phyloP scores from a whole-genome alignment of 1,284 basidiomycete genomes.

The Schizopora paradoxa region DNA sequence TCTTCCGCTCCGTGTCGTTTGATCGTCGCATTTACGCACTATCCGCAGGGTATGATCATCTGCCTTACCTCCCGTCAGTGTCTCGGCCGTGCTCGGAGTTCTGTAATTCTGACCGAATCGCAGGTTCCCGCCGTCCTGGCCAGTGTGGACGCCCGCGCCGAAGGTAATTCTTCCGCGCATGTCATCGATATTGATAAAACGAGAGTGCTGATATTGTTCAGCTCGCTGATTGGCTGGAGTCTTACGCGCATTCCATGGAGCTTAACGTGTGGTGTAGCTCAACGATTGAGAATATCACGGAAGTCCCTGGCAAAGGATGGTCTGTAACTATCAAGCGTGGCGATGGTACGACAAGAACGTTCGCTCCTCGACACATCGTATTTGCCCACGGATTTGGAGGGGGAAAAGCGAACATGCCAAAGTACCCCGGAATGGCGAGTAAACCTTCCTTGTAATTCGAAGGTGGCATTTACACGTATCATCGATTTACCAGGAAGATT shows the following conservation, averaged over 20 bases:
- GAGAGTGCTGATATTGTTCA: constrained; percentile 23
- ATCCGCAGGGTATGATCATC: constrained; percentile 19
- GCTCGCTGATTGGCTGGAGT: constrained; percentile 67
- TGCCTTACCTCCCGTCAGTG: constrained; percentile 26
- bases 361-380: constrained; percentile 54
- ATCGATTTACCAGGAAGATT: constrained; percentile 31
- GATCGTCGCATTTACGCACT: no score
- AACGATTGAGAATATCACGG: constrained; percentile 38
- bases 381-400: constrained; percentile 58
- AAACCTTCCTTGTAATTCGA: not conserved
- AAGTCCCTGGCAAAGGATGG: constrained; percentile 50
- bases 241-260: constrained; percentile 59
- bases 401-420: constrained; percentile 43
- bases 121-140: constrained; percentile 58
- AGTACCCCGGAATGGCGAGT: constrained; percentile 37
- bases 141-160: constrained; percentile 51
- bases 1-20: constrained; percentile 11
- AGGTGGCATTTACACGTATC: not conserved
- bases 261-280: constrained; percentile 62
- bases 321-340: constrained; percentile 41
- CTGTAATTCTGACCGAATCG: not conserved
- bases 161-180: constrained; percentile 34
- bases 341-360: constrained; percentile 38
- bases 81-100: not conserved
- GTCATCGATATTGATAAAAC: constrained; percentile 22